phyloP scores from a whole-genome alignment of 116 monocot species.

The Papilionanthe hybrid region DNA sequence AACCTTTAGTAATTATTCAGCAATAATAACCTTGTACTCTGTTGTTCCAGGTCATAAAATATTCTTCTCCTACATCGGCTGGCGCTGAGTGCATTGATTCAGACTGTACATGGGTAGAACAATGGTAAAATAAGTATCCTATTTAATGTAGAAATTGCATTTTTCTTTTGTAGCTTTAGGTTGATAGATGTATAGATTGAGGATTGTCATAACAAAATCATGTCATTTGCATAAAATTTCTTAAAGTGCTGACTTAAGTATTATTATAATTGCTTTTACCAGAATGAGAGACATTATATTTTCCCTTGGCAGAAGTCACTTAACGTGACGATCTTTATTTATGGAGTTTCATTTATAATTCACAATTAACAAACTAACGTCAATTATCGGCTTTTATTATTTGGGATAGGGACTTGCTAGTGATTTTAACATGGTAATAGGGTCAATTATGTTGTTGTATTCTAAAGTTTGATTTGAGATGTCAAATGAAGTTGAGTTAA shows the following conservation, averaged over 20 bases:
- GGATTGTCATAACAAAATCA: neutral
- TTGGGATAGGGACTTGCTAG: neutral
- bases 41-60: slow-evolving; percentile 59
- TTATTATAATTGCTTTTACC: neutral
- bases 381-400: neutral
- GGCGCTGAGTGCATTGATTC: slow-evolving; percentile 80
- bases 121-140: slow-evolving; percentile 44
- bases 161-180: neutral
- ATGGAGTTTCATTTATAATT: neutral
- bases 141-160: neutral
- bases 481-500: neutral
- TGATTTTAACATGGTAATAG: neutral
- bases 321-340: neutral
- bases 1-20: no score
- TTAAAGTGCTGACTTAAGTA: no score
- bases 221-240: no score
- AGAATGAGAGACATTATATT: neutral
- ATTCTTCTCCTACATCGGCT: slow-evolving; percentile 70
- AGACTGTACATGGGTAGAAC: slow-evolving; percentile 79
- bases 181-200: neutral
- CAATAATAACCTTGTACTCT: neutral
- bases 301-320: neutral
- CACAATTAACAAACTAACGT: neutral
- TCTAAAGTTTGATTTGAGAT: neutral
- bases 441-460: neutral